Percentiles rank a stretch among this genome's conserved stretches.
phyloP scores from a whole-genome alignment of 371 early-diverging fungal species.

The Mucor piriformis region DNA sequence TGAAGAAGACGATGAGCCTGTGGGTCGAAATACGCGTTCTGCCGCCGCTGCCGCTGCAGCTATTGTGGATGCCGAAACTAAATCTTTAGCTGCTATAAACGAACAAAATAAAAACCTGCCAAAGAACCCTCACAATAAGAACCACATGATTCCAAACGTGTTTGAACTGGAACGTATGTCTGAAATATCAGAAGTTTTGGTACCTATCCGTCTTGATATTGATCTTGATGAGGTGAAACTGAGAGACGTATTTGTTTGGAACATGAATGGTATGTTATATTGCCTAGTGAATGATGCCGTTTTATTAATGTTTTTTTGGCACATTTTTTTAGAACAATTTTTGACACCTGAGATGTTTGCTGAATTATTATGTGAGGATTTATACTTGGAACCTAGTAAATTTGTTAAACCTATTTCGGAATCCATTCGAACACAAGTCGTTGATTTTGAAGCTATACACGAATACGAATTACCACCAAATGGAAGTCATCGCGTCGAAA shows the following conservation, averaged over 20 bases:
- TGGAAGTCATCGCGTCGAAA: slow-evolving; percentile 39
- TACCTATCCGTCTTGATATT: slow-evolving; percentile 81
- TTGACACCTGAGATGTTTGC: slow-evolving; percentile 94
- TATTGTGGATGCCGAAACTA: not conserved
- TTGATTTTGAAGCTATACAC: slow-evolving; percentile 50
- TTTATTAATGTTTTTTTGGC: not conserved
- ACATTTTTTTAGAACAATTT: slow-evolving; percentile 58
- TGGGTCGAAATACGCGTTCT: not conserved
- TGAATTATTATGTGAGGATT: slow-evolving; percentile 83
- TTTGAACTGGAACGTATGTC: slow-evolving; percentile 56
- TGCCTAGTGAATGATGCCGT: too few species aligned
- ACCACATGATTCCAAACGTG: slow-evolving; percentile 22
- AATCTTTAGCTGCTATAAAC: not conserved
- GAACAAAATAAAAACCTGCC: slow-evolving; percentile 7
- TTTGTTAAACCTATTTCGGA: slow-evolving; percentile 77
- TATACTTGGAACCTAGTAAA: slow-evolving; percentile 59
- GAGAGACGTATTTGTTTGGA: slow-evolving; percentile 84
- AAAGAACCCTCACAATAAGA: slow-evolving; percentile 36
- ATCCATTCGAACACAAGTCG: slow-evolving; percentile 68
- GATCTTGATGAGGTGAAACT: slow-evolving; percentile 79
- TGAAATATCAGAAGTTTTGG: slow-evolving; percentile 63
- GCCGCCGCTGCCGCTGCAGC: not conserved
- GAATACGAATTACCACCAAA: slow-evolving; percentile 34
- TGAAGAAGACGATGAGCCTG: slow-evolving; percentile 3
- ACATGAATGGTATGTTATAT: slow-evolving; percentile 77